Evolutionary conservation across 2,329 filamentous ascomycete genomes (phyloP), one percentile per base, ranked within the genome.

Genomic region (Fusarium scirpi): DNA sequence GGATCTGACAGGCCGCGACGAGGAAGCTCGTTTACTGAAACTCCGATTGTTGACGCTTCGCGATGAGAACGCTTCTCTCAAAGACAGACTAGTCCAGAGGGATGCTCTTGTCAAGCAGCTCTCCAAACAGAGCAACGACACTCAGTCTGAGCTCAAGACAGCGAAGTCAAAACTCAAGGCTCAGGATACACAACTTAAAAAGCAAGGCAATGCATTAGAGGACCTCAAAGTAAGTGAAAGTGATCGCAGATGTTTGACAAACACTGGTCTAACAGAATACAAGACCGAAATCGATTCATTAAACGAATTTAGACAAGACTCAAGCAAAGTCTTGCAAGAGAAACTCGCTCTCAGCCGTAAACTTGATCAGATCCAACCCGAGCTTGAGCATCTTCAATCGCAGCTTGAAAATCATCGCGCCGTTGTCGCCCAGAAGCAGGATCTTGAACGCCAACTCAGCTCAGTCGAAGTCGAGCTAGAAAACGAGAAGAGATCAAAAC

Each of bases 381-480:
- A 90, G 71, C 70, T 89, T 18, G 86, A 89, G 43, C 86, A 89
- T 59, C 80, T 90, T 27, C 82, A 83, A 68, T 84, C 85, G 4
- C 86, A 89, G 73, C 78, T 89, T 13, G 76, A 82, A 29, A 83
- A 85, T 16, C 89, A 94, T 57, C 90, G 94, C 75, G 85, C 87
- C 4, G 82, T 93, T 13, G 83, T 97, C 18, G 85, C 91, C 3
- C 94, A 97, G 77, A 97, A 97, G 78, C 84, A 95, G 47, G 86
- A 91, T 3, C 81, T 98, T 16, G 91, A 96, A 76, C 90, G 92
- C 48, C 92, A 96, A 79, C 80, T 97, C 29, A 91, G 87, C 75
- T 89, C 91, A 3, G 80, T 94, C 4, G 92, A 97, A 78, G 90
- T 93, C 45, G 92, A 97, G 73, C 85, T 97, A 4, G 93, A 94